Evolutionary conservation across 805 yeast genomes (phyloP).

Genomic region (Candida nemodendra): DNA sequence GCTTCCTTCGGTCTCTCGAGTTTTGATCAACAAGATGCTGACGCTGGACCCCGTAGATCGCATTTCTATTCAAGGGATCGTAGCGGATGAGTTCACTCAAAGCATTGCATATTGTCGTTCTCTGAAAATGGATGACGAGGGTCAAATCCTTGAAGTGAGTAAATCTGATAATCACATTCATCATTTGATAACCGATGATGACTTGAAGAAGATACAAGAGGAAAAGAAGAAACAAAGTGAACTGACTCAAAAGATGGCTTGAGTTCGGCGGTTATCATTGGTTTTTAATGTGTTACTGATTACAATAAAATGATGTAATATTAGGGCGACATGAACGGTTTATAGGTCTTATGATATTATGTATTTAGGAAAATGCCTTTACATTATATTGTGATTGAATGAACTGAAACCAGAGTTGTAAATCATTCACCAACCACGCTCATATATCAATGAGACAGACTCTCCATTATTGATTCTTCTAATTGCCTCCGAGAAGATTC

Average conservation of each 20-base stretch:
- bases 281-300: too few species aligned
- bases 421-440: slow-evolving; percentile 66
- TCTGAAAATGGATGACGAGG: slow-evolving; percentile 22
- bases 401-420: too few species aligned
- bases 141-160: slow-evolving; percentile 18
- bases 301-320: too few species aligned
- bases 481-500: slow-evolving; percentile 90
- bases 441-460: slow-evolving; percentile 89
- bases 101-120: slow-evolving; percentile 55
- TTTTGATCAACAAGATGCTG: slow-evolving; percentile 64
- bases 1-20: slow-evolving; percentile 66
- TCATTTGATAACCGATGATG: slow-evolving; percentile 68
- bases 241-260: slow-evolving; percentile 15
- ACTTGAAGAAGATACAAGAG: slow-evolving; percentile 43
- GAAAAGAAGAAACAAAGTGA: slow-evolving; percentile 31
- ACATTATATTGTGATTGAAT: too few species aligned
- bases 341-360: too few species aligned
- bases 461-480: slow-evolving; percentile 97
- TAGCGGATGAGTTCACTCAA: slow-evolving; percentile 56
- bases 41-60: slow-evolving; percentile 57
- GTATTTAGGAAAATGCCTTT: too few species aligned
- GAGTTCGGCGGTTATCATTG: too few species aligned
- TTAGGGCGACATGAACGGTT: too few species aligned
- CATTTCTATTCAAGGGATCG: slow-evolving; percentile 54
- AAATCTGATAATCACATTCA: slow-evolving; percentile 51